A percentile compares a stretch with the other conserved stretches of the same genome.
Conservation (phyloP, 805 yeast genomes). For the Ogataea zsoltii region DNA sequence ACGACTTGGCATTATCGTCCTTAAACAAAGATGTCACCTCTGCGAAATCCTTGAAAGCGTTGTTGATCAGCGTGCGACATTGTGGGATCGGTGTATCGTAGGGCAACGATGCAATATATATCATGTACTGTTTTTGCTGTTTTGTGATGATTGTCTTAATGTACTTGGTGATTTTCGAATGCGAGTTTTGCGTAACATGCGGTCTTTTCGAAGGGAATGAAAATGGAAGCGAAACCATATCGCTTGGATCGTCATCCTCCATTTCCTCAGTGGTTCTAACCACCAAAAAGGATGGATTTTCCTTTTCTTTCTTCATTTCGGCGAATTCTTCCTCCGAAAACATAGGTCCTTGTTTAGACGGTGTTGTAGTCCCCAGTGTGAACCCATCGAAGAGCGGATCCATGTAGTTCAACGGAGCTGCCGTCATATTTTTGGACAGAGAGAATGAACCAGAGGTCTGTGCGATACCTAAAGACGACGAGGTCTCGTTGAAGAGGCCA, state of each 20-base stretch:
- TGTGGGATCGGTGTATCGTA: conserved; percentile 29
- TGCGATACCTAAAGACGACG: conserved; percentile 4
- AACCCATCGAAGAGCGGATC: conserved; percentile 25
- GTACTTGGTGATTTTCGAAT: conserved; percentile 21
- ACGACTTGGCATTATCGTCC: conserved; percentile 24
- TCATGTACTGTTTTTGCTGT: conserved; percentile 27
- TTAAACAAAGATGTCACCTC: conserved; percentile 24
- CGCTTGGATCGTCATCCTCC: not conserved
- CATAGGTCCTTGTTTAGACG: not conserved
- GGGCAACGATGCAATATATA: conserved; percentile 32
- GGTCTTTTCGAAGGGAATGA: not conserved
- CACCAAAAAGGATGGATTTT: conserved; percentile 2
- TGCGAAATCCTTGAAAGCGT: conserved; percentile 29
- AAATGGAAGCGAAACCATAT: conserved; percentile 12
- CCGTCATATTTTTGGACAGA: not conserved
- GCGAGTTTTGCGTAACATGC: conserved; percentile 8
- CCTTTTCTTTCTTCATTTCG: conserved; percentile 6
- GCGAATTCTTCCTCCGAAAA: conserved; percentile 5
- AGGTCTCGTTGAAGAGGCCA: conserved; percentile 15
- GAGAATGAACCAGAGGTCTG: conserved; percentile 1
- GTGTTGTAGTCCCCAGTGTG: conserved; percentile 10
- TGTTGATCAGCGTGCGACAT: conserved; percentile 24
- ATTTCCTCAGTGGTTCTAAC: conserved; percentile 7
- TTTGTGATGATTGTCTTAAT: conserved; percentile 29
- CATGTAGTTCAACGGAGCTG: conserved; percentile 3